Conservation (phyloP, 2,329 filamentous ascomycete genomes). For the Fragosphaeria purpurea region DNA sequence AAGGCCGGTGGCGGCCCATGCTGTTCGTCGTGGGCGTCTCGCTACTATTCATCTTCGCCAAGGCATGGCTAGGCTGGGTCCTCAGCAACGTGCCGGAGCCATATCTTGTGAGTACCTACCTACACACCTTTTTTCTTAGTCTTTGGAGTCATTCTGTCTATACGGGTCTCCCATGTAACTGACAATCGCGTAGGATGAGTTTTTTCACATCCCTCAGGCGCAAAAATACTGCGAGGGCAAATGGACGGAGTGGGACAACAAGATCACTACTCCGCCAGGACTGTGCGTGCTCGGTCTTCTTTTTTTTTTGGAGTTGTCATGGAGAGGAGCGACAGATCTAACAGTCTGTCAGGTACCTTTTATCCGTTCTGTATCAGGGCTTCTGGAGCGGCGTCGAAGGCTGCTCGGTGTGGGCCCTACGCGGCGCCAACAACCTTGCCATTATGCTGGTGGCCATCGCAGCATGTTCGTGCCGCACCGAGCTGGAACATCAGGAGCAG, state of each 20-base stretch:
- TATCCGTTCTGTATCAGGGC: conserved; percentile 8
- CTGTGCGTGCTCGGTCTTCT: conserved; percentile 42
- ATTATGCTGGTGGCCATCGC: conserved; percentile 32
- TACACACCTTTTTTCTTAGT: neutral
- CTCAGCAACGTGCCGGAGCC: conserved; percentile 36
- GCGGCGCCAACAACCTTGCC: conserved; percentile 38
- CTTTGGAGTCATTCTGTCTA: neutral
- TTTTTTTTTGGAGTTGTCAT: neutral
- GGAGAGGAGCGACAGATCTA: neutral
- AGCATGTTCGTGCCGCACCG: conserved; percentile 41
- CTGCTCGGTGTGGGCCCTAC: conserved; percentile 28
- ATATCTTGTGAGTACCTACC: conserved; percentile 37
- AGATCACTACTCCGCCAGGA: conserved; percentile 92
- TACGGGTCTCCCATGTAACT: neutral
- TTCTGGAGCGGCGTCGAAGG: conserved; percentile 9
- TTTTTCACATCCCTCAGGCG: conserved; percentile 85
- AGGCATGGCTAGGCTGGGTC: conserved; percentile 30
- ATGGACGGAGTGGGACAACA: conserved; percentile 81
- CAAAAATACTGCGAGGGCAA: conserved; percentile 72
- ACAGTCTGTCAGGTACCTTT: conserved; percentile 5
- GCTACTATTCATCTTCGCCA: conserved; percentile 19
- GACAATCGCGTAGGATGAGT: conserved; percentile 53
- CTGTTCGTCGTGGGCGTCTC: conserved; percentile 9
- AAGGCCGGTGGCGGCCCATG: conserved; percentile 5
- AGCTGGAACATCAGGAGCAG: conserved; percentile 31